Conservation (phyloP, 2,329 filamentous ascomycete genomes). For the Diatrype stigma region DNA sequence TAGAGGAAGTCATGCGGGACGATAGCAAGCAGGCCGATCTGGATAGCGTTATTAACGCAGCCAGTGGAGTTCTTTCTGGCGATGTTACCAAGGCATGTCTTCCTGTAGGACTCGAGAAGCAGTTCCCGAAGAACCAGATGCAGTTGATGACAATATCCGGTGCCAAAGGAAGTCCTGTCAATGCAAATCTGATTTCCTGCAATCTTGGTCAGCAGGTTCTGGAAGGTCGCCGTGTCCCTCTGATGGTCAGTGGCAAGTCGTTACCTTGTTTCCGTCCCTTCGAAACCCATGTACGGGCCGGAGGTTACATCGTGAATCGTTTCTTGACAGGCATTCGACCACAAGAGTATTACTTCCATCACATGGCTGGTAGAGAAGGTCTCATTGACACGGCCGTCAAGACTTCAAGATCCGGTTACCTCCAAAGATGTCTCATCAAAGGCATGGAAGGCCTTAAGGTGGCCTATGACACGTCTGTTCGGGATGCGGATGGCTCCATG, state of each 20-base stretch:
- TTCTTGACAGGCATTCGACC: conserved; percentile 97
- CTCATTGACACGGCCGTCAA: conserved; percentile 98
- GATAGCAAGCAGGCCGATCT: conserved; percentile 86
- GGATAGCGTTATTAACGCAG: conserved; percentile 80
- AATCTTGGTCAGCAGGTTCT: conserved; percentile 95
- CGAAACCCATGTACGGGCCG: conserved; percentile 83
- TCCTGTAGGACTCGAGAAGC: conserved; percentile 78
- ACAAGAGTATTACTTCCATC: conserved; percentile 98
- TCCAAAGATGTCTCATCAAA: conserved; percentile 96
- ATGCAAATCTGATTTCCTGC: conserved; percentile 95
- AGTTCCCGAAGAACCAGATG: conserved; percentile 97
- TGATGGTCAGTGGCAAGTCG: conserved; percentile 98
- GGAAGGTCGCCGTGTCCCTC: conserved; percentile 87
- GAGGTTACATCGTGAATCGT: conserved; percentile 89
- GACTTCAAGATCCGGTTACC: conserved; percentile 92
- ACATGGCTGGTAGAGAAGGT: conserved; percentile 98
- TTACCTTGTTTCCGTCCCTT: conserved; percentile 90
- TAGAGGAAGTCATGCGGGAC: conserved; percentile 88
- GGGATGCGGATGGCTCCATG: conserved; percentile 88
- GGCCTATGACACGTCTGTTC: conserved; percentile 89
- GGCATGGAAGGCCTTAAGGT: conserved; percentile 94
- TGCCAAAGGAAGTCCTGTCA: conserved; percentile 88
- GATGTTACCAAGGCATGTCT: conserved; percentile 75
- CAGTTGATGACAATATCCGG: conserved; percentile 97
- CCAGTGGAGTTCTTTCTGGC: conserved; percentile 67